Evolutionary conservation across 176 grass and related monocot genomes (phyloP).

Genomic region (Triticum monococcum): DNA sequence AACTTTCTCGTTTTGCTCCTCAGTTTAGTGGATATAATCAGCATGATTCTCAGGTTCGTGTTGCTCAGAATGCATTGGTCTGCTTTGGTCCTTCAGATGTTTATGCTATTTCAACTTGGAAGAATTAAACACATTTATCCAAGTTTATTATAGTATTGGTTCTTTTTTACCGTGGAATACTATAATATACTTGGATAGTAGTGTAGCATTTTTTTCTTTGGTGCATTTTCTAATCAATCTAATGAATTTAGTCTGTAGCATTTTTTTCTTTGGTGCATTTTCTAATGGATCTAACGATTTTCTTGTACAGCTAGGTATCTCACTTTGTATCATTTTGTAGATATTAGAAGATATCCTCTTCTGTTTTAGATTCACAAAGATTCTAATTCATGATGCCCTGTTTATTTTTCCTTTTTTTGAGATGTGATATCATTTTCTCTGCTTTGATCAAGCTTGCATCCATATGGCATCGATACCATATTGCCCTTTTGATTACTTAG

Average conservation of each 20-base stretch:
- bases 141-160: not conserved
- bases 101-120: not conserved
- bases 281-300: not conserved
- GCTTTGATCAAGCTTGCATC: not conserved
- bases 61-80: not conserved
- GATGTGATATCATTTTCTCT: not conserved
- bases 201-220: not conserved
- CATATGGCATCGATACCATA: constrained; percentile 2
- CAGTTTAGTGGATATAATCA: constrained; percentile 99
- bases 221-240: not conserved
- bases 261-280: not conserved
- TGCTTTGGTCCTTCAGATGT: not conserved
- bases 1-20: constrained; percentile 92
- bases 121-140: constrained; percentile 5
- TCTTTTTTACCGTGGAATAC: not conserved
- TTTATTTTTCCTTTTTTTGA: not conserved
- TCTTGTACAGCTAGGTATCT: not conserved
- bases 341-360: constrained; percentile 4
- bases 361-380: not conserved
- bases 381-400: not conserved
- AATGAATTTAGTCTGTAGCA: not conserved
- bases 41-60: constrained; percentile 96
- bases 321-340: not conserved
- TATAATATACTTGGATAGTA: too few relatives aligned
- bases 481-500: not conserved